Evolutionary conservation across 768 basidiomycete species (phyloP), one percentile per base, ranked within the genome.

Genomic region (Boletus reticuloceps): DNA sequence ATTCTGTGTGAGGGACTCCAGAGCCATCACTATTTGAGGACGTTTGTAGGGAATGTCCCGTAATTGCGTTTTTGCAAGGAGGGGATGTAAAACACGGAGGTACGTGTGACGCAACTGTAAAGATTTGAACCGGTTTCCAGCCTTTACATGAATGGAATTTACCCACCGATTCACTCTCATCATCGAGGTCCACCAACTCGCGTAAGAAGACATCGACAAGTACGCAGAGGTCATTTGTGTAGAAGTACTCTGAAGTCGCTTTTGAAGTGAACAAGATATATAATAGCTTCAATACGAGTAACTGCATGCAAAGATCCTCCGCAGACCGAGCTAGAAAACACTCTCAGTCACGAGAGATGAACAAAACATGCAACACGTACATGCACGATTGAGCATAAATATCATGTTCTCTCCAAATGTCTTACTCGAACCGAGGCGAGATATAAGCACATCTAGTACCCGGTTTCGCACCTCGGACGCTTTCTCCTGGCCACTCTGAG

Each of bases 351-450:
- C 5, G 39, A 43, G 45, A 53, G 11, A 54, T 36, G 43, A 32
- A 48, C 10, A n/a, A 17, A 6, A 8, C 17, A 51, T n/a, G 37
- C 17, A 36, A 37, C 13, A 79, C 90, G 63, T 66, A 95, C 94
- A 82, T 43, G 95, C 90, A 55, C 97, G 86, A 65, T 99, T 98
- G 43, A 99, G 77, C 90, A 99, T 99, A 72, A 98, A 99, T 53
- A 99, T 98, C 80, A 99, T 83, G 68, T 98, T 99, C 74, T 94
- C 95, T 5, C 95, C 94, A 65, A 99, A 97, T 1, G 97, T 97
- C 76, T 91, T 91, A 72, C 86, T 91, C n/a, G 83, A 84, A 5
- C 89, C 86, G 27, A 91, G 72, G 19, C 94, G 84, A n/a, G 88
- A 78, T 77, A 91, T 88, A 22, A 99, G 77, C 0, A 96, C 85